These are phyloP conservation scores for Euphorbia peplus DNA, from an alignment of 345 rosid species.

Conservation along the genomic window DNA sequence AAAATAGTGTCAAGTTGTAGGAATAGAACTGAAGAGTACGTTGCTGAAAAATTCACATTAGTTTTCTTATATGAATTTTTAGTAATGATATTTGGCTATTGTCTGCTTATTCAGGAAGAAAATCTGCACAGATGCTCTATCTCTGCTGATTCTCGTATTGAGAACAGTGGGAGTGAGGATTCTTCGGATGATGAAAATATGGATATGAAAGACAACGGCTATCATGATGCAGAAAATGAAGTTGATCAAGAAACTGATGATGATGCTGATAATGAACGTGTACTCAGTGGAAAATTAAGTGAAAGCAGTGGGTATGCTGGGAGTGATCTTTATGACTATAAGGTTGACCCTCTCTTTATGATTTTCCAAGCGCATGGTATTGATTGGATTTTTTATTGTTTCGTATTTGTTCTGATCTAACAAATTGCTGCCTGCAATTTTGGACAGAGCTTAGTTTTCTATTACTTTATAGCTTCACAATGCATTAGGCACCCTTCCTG, in stretches of 20 bases:
- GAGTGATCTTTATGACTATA: constrained; percentile 85
- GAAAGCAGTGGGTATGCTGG: constrained; percentile 84
- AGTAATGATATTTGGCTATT: constrained; percentile 3
- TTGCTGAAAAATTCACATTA: background rate
- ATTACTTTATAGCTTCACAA: background rate
- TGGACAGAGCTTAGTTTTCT: background rate
- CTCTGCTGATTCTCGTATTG: constrained; percentile 85
- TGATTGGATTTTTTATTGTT: background rate
- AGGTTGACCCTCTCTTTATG: constrained; percentile 50
- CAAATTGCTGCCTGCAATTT: background rate
- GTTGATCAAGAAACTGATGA: constrained; percentile 78
- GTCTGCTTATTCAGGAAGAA: constrained; percentile 67
- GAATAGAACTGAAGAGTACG: background rate
- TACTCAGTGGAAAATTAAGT: constrained; percentile 83
- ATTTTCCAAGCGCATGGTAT: background rate
- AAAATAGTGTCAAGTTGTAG: background rate
- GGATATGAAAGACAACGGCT: constrained; percentile 65
- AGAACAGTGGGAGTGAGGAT: constrained; percentile 85
- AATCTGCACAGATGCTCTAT: constrained; percentile 90
- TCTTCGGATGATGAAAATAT: constrained; percentile 85
- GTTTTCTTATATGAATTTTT: background rate
- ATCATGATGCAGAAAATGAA: constrained; percentile 88
- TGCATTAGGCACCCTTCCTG: background rate
- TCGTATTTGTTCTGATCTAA: background rate
- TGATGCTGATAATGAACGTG: constrained; percentile 68